These are phyloP conservation scores for Peziza echinospora DNA, from an alignment of 495 filamentous ascomycete species.

Conservation along the genomic window DNA sequence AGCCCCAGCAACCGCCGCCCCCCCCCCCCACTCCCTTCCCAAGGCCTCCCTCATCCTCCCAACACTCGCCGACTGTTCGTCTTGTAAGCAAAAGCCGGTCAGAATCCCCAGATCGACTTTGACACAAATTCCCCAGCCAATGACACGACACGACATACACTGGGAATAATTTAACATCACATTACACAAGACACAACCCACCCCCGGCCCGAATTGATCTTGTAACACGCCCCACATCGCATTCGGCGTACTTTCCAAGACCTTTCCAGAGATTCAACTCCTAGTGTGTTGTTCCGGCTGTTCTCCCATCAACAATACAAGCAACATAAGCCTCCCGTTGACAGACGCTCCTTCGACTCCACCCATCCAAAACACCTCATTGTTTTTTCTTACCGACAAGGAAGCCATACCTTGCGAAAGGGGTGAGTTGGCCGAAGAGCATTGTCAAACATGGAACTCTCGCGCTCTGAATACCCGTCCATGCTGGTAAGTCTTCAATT, in stretches of 20 bases:
- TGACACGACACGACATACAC: not conserved
- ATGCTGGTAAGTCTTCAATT: slow-evolving; percentile 53
- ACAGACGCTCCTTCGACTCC: not conserved
- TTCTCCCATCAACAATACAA: not conserved
- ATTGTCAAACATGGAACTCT: slow-evolving; percentile 43
- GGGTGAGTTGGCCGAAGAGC: slow-evolving; percentile 9
- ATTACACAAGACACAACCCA: not conserved
- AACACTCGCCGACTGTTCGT: too few relatives aligned
- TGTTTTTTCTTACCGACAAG: slow-evolving; percentile 1
- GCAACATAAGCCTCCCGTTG: not conserved
- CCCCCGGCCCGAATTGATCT: not conserved
- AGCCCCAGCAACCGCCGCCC: too few relatives aligned
- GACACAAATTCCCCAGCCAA: too few relatives aligned
- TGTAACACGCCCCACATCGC: not conserved
- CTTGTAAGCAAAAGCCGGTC: too few relatives aligned
- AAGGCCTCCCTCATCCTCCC: too few relatives aligned
- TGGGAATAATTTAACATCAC: not conserved
- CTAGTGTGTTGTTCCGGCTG: not conserved
- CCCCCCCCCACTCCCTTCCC: too few relatives aligned
- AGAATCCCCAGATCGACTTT: too few relatives aligned
- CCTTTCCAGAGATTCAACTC: not conserved
- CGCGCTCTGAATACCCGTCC: slow-evolving; percentile 81
- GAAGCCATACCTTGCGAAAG: slow-evolving; percentile 2
- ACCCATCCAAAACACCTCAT: not conserved
- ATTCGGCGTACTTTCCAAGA: not conserved